Percentiles rank a stretch among this genome's conserved stretches.
Conservation (phyloP, 2,329 filamentous ascomycete species). For the Ampelomyces quisqualis region DNA sequence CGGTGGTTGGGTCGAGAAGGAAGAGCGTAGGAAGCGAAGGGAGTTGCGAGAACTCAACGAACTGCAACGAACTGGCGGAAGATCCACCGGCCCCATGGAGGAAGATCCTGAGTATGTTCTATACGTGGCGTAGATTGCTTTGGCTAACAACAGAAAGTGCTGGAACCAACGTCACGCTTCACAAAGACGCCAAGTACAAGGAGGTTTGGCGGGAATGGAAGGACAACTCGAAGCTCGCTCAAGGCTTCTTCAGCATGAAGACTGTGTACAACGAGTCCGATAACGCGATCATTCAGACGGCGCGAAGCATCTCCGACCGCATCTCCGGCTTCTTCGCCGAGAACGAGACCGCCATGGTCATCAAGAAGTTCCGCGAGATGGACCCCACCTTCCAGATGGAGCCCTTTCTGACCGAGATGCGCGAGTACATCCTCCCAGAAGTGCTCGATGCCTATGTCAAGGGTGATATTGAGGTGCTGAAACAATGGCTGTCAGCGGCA, state of each 20-base stretch:
- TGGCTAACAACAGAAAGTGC: constrained; percentile 59
- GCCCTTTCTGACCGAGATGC: constrained; percentile 89
- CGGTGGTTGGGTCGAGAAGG: constrained; percentile 94
- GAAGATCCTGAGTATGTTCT: constrained; percentile 81
- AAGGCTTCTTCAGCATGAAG: constrained; percentile 83
- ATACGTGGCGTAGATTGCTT: neutral
- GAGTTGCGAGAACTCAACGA: constrained; percentile 69
- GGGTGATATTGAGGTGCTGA: constrained; percentile 85
- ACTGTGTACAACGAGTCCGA: constrained; percentile 92
- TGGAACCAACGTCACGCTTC: constrained; percentile 88
- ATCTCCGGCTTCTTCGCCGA: constrained; percentile 96
- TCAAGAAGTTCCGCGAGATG: constrained; percentile 97
- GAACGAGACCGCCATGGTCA: constrained; percentile 95
- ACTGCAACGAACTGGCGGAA: constrained; percentile 52
- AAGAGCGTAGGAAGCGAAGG: constrained; percentile 79
- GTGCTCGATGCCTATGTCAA: constrained; percentile 98
- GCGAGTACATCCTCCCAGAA: constrained; percentile 96
- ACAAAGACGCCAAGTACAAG: constrained; percentile 97
- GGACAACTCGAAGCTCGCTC: constrained; percentile 84
- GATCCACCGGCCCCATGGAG: constrained; percentile 60
- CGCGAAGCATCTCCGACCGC: constrained; percentile 88
- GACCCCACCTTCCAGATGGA: constrained; percentile 94
- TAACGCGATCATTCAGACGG: constrained; percentile 90
- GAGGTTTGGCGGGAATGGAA: constrained; percentile 97
- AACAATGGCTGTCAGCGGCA: constrained; percentile 92